Evolutionary conservation across 2,329 filamentous ascomycete species (phyloP), one percentile per base, ranked within the genome.

Genomic region (Pseudopyrenochaeta lycopersici): DNA sequence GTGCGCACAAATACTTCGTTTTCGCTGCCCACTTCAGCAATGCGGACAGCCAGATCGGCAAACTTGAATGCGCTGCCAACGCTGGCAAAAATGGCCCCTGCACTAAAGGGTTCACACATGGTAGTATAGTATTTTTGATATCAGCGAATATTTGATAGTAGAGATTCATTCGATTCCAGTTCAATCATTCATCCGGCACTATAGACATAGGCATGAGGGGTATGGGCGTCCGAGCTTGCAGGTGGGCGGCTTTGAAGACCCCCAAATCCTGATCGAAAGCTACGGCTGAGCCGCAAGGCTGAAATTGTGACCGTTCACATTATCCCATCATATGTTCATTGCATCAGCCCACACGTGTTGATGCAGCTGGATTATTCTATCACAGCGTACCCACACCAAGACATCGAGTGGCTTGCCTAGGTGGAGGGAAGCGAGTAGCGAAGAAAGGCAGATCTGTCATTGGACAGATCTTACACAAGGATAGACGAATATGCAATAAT

Each of bases 1-100:
- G 54, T 60, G 4, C 66, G 66, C 7, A 70, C 58, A 32, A 69
- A 70, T 2, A 67, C 59, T 12, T 62, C 63, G 27, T 65, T 68
- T 39, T 70, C 67, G 17, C 60, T 57, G 0, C 62, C 63, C 5
- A 69, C 53, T 36, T 69, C 64, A 30, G 54, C 53, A 10, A 65
- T 55, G 14, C 58, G 63, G 20, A 64, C 39, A 12, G 59, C 64
- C 33, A 66, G 44, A 14, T 69, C 66, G 12, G 64, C 60, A 45
- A 69, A 64, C 44, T 57, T 68, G 44, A 68, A 64, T 10, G 56
- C 49, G 39, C 49, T 63, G 39, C 62, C 60, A n/a, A 69, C 58
- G 15, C 59, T 58, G 38, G 59, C 56, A 31, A 67, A 68, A 15
- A 60, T 31, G 14, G 41, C 36, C 9, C 48, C 47, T 27, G 49